Percentiles rank a stretch among this genome's conserved stretches.
These are phyloP conservation scores for Eucalyptus regnans DNA, from an alignment of 345 rosid genomes.

Conservation along the genomic window DNA sequence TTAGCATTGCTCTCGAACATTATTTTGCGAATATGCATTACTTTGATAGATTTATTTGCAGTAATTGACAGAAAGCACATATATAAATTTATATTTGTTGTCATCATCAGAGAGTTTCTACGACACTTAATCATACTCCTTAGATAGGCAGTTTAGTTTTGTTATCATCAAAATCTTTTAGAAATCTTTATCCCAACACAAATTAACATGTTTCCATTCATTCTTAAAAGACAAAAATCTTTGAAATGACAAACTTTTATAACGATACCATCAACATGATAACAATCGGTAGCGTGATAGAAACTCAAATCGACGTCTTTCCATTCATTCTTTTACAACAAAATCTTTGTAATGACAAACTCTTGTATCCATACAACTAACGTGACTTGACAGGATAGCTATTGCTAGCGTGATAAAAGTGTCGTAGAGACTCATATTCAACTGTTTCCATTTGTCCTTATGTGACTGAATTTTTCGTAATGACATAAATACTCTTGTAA, in stretches of 20 bases:
- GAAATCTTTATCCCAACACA: not conserved
- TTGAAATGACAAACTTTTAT: not conserved
- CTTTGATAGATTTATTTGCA: not conserved
- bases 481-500: not conserved
- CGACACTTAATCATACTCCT: not conserved
- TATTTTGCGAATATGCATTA: not conserved
- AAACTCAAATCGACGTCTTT: fast-evolving
- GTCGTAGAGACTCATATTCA: not conserved
- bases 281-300: fast-evolving
- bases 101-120: not conserved
- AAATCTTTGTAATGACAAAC: not conserved
- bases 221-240: too few species aligned
- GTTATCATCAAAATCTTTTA: not conserved
- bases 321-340: not conserved
- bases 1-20: not conserved
- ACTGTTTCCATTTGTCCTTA: not conserved
- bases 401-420: not conserved
- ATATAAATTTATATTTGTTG: not conserved
- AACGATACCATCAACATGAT: fast-evolving
- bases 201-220: not conserved
- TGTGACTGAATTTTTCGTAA: not conserved
- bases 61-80: not conserved
- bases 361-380: fast-evolving
- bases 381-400: not conserved
- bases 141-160: not conserved